Evolutionary conservation across 306 rosid species (phyloP), one percentile per base, ranked within the genome.

Genomic region (Hippophae gyantsensis): DNA sequence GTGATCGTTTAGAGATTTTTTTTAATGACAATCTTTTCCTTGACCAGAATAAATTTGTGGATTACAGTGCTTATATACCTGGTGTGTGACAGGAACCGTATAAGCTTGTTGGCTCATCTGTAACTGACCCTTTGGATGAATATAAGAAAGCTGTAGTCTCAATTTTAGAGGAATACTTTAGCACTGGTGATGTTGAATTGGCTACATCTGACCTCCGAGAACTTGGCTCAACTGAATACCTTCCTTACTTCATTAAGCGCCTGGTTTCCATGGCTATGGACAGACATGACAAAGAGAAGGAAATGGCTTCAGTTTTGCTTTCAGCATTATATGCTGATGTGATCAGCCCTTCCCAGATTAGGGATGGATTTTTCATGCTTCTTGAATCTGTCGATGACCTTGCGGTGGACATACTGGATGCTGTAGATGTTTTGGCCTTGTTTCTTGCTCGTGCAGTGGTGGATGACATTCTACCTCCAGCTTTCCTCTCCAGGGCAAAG

Each of bases 321-420:
- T 92, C 99, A 66, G 84, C 96, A 43, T 67, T 88, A 79, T 92
- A 92, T 78, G 96, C 88, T 58, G 96, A 92, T 88, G 95, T 88
- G 55, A 85, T 92, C 62, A 84, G 86, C 43, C 96, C 99, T 54
- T 62, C 71, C 41, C 99, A 92, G 80, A 92, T 92, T 60, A 81
- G 84, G 74, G 95, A 92, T 75, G 99, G 99, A 3, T 92, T 88
- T 77, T 88, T 85, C 72, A 78, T 92, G 56, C 93, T 92, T 61
- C 82, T 92, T 55, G 99, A 92, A 70, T 88, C 99, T 66, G 96
- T 87, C 62, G 99, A 92, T 69, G 99, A 92, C 80, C 96, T 92
- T 64, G 95, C 84, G 12, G 95, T 92, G 56, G 99, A 92, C 79
- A 92, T 92, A 60, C 78, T 80, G 60, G 95, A 92, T 75, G 92